Evolutionary conservation across 73 alveolate species (phyloP), one percentile per base, ranked within the genome.

Genomic region (Paramecium sonneborni): DNA sequence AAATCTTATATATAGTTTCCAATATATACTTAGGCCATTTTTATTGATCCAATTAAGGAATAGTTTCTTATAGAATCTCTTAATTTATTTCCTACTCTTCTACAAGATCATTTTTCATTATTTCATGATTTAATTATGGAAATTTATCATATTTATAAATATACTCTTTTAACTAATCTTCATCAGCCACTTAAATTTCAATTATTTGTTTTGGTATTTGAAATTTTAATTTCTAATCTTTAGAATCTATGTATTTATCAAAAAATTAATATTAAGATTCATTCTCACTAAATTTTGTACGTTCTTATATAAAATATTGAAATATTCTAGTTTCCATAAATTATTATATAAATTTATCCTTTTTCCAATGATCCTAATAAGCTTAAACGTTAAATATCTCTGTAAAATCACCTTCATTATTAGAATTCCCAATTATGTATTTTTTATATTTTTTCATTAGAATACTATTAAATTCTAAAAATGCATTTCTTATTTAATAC

Each of bases 261-360:
- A 88, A 88, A 24, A 88, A 88, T 39, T 88, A 18, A 35, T 88
- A 70, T n/a, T 43, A 46, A 6, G 89, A 57, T 28, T 70, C 94
- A 24, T 68, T 69, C 28, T 76, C 79, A 43, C 88, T 38, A 5
- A 70, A 48, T 41, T 67, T 69, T 1, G 74, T 43, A 21, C 94
- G 46, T 43, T 76, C 70, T 70, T 88, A 76, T 0, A 88, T 88
- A 28, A 88, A 88, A 44, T 88, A 88, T 21, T 76, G 34, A 24
- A 88, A 88, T 82, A 88, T 43, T 68, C 91, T 88, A 10, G 94
- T 88, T 43, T 88, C 94, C 46, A 82, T 70, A 30, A 88, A 88
- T 88, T 67, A 69, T 41, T 67, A 52, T 1, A 88, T 30, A 69
- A 88, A 88, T 39, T 56, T 88, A 35, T 85, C 94, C 43, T 67